These are phyloP conservation scores for Polytrichum commune DNA, from an alignment of 225 moss, liverwort and hornwort species.

Conservation along the genomic window DNA sequence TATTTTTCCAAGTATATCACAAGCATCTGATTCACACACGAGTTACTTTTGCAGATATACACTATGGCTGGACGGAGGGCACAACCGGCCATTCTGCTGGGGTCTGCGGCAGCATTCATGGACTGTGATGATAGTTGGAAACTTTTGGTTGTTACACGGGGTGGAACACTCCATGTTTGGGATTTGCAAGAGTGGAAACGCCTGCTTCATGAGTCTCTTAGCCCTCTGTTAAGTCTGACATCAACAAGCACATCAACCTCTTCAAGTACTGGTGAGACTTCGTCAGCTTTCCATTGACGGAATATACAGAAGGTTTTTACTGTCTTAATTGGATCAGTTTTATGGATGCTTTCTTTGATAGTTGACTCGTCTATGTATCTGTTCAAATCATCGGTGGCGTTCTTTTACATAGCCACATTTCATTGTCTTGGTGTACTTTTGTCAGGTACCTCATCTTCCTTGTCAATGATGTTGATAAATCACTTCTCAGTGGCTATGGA, in stretches of 20 bases:
- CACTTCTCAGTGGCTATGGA: too few relatives aligned
- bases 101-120: constrained; percentile 86
- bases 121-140: constrained; percentile 91
- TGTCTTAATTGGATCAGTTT: too few relatives aligned
- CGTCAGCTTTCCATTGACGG: constrained; percentile 15
- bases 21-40: too few relatives aligned
- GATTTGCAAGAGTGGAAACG: constrained; percentile 74
- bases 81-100: constrained; percentile 80
- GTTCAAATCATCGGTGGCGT: too few relatives aligned
- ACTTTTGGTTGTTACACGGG: constrained; percentile 73
- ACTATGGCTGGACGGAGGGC: constrained; percentile 92
- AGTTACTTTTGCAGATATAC: constrained; percentile 61
- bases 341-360: too few relatives aligned
- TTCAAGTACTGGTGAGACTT: constrained; percentile 40
- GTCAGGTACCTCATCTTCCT: too few relatives aligned
- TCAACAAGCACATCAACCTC: constrained; percentile 42
- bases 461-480: too few relatives aligned
- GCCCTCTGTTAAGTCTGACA: constrained; percentile 50
- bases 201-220: constrained; percentile 71
- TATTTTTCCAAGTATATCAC: too few relatives aligned
- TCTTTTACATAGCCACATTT: too few relatives aligned
- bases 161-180: constrained; percentile 87
- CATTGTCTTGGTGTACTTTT: too few relatives aligned
- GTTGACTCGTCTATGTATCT: too few relatives aligned
- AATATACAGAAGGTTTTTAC: too few relatives aligned